A percentile compares a stretch with the other conserved stretches of the same genome.
Conservation (phyloP, 331 rosid genomes). For the Acacia concinna region DNA sequence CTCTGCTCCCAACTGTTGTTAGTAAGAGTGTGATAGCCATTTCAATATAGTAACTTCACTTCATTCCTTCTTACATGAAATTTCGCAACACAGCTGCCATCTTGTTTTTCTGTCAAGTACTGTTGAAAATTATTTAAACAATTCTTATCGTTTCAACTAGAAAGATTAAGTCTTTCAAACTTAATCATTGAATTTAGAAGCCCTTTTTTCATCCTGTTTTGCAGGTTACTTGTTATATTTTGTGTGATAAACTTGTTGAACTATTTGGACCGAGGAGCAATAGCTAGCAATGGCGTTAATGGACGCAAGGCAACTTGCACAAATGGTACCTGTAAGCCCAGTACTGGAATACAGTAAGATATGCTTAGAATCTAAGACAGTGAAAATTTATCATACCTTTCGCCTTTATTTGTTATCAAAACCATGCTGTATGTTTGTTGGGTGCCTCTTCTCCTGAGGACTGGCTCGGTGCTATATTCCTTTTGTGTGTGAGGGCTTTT, state of each 20-base stretch:
- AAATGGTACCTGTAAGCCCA: constrained; percentile 64
- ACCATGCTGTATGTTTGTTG: background rate
- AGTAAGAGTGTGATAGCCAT: background rate
- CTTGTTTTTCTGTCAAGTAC: background rate
- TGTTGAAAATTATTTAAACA: background rate
- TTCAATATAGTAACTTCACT: background rate
- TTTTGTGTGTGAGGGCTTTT: background rate
- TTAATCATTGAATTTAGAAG: background rate
- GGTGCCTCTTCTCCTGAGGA: background rate
- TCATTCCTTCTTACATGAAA: background rate
- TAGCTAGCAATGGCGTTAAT: constrained; percentile 95
- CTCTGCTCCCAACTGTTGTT: background rate
- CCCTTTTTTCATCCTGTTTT: constrained; percentile 5
- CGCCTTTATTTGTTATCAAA: background rate
- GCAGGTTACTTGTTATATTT: constrained; percentile 65
- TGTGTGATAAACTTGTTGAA: constrained; percentile 77
- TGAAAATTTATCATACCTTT: background rate
- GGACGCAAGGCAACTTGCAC: constrained; percentile 59
- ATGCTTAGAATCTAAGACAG: constrained; percentile 26
- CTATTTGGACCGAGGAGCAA: constrained; percentile 92
- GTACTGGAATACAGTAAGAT: constrained; percentile 90
- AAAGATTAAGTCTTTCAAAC: constrained; percentile 1
- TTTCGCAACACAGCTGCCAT: background rate
- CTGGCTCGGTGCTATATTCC: background rate
- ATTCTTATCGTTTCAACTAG: background rate